These are phyloP conservation scores for Dillenia turbinata DNA, from an alignment of 164 flowering plant species.

Conservation along the genomic window DNA sequence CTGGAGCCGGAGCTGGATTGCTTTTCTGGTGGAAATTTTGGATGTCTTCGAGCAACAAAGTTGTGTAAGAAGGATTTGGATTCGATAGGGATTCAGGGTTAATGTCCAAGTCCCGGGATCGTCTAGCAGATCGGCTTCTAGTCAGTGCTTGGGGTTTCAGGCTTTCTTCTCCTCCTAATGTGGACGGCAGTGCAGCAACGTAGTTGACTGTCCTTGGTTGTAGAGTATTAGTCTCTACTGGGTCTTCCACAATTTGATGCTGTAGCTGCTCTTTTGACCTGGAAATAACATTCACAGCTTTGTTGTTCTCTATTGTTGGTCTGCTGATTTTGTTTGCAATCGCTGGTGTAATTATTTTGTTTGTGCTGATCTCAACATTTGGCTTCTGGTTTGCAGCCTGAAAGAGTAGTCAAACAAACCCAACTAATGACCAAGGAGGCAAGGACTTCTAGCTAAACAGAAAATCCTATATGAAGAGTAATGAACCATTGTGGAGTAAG, in stretches of 20 bases:
- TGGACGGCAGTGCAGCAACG: constrained; percentile 7
- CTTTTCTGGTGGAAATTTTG: constrained; percentile 81
- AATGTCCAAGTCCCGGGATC: constrained; percentile 45
- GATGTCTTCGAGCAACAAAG: constrained; percentile 67
- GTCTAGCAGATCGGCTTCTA: constrained; percentile 45
- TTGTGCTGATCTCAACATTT: constrained; percentile 18
- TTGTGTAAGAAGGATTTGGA: constrained; percentile 48
- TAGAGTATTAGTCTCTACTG: constrained; percentile 11
- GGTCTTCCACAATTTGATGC: constrained; percentile 16
- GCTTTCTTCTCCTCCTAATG: constrained; percentile 20
- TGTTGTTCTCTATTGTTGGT: too few relatives aligned
- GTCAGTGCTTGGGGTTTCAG: constrained; percentile 33
- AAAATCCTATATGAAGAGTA: too few relatives aligned
- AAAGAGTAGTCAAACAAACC: background rate
- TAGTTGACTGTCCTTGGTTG: constrained; percentile 3
- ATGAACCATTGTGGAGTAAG: too few relatives aligned
- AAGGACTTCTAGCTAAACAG: too few relatives aligned
- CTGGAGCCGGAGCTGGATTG: constrained; percentile 3
- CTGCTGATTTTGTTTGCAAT: constrained; percentile 3
- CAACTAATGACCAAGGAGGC: too few relatives aligned
- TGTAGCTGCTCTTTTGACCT: constrained; percentile 11
- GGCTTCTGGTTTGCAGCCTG: constrained; percentile 27
- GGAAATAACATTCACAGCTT: background rate
- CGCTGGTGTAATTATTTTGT: constrained; percentile 9
- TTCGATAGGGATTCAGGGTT: constrained; percentile 35